A percentile compares a stretch with the other conserved stretches of the same genome.
Conservation (phyloP, 2,329 filamentous ascomycete species). For the Didymella exigua region DNA sequence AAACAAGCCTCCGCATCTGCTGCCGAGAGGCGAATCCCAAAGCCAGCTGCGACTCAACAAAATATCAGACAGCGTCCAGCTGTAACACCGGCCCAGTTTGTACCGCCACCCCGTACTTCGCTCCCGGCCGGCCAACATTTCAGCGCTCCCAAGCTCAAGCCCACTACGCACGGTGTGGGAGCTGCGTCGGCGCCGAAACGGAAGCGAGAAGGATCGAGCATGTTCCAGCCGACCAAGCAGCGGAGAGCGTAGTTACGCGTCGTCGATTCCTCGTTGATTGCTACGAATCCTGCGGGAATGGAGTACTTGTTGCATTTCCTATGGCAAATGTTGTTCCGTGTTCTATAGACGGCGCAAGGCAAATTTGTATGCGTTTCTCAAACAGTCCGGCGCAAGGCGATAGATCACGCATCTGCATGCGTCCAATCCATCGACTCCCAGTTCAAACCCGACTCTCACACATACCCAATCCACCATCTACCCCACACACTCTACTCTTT, state of each 20-base stretch:
- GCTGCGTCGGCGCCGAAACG: slow-evolving; percentile 23
- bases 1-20: slow-evolving; percentile 35
- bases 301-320: background rate
- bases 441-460: no score
- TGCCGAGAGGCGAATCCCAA: slow-evolving; percentile 11
- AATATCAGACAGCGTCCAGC: slow-evolving; percentile 34
- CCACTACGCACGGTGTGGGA: slow-evolving; percentile 17
- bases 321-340: background rate
- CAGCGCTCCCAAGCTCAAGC: slow-evolving; percentile 33
- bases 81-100: slow-evolving; percentile 15
- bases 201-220: slow-evolving; percentile 25
- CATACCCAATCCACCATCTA: background rate
- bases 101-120: slow-evolving; percentile 26
- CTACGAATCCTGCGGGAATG: background rate
- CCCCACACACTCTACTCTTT: background rate
- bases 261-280: background rate
- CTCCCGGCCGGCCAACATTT: slow-evolving; percentile 40
- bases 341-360: background rate
- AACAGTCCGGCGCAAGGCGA: no score
- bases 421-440: no score
- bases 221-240: slow-evolving; percentile 24
- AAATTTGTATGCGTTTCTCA: no score
- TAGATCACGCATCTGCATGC: background rate
- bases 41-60: slow-evolving; percentile 18
- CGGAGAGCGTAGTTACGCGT: background rate